These are phyloP conservation scores for Afroboletus lepidellus DNA, from an alignment of 1,284 basidiomycete species.

Conservation along the genomic window DNA sequence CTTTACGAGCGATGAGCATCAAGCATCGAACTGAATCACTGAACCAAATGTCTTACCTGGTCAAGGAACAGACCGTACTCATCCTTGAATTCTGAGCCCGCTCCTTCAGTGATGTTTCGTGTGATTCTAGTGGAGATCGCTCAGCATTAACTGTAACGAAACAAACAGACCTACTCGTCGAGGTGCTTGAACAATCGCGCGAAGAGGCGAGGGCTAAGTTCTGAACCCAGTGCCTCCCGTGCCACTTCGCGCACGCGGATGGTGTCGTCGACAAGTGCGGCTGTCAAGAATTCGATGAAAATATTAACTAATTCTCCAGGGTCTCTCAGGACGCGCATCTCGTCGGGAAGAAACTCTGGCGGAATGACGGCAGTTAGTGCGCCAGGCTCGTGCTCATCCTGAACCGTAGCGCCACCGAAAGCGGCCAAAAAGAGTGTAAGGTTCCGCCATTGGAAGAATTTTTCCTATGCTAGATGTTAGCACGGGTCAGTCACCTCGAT, in stretches of 20 bases:
- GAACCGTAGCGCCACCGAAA: constrained; percentile 67
- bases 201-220: constrained; percentile 71
- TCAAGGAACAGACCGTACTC: constrained; percentile 69
- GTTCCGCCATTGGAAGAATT: constrained; percentile 85
- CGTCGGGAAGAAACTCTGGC: constrained; percentile 62
- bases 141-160: neutral
- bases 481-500: neutral
- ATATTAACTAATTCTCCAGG: constrained; percentile 54
- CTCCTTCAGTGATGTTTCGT: constrained; percentile 43
- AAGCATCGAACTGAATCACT: constrained; percentile 4
- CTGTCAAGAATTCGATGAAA: constrained; percentile 74
- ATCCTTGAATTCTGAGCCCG: constrained; percentile 50
- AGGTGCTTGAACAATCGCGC: constrained; percentile 67
- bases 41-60: constrained; percentile 48
- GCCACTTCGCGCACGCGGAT: constrained; percentile 72
- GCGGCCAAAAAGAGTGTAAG: constrained; percentile 79
- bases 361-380: constrained; percentile 60
- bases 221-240: constrained; percentile 76
- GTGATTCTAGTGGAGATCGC: constrained; percentile 40
- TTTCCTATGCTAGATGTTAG: constrained; percentile 50
- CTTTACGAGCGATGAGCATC: constrained; percentile 37
- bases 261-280: constrained; percentile 61
- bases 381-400: constrained; percentile 47
- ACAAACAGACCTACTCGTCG: constrained; percentile 56
- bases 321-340: constrained; percentile 61